Evolutionary conservation across 202 grass and related monocot genomes (phyloP).

Genomic region (Bolboschoenoplectus hybrid): DNA sequence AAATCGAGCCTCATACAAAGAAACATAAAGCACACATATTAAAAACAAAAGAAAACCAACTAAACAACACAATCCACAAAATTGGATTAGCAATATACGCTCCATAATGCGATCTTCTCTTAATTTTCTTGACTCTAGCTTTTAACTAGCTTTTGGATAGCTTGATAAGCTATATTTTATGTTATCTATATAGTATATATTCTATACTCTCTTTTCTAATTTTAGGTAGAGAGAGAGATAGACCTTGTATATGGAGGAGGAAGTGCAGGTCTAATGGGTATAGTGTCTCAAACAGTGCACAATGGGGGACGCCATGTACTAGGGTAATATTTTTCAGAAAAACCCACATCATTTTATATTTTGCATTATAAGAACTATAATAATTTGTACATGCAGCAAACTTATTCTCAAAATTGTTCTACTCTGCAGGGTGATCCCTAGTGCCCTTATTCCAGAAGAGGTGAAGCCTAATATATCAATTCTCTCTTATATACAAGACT

Average conservation of each 20-base stretch:
- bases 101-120: no score
- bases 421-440: conserved; percentile 77
- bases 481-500: background rate
- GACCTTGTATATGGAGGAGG: conserved; percentile 89
- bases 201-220: conserved; percentile 23
- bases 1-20: no score
- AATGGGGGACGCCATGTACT: conserved; percentile 82
- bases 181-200: background rate
- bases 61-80: no score
- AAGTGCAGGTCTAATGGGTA: conserved; percentile 83
- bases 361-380: background rate
- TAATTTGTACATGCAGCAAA: background rate
- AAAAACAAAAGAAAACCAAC: no score
- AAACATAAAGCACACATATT: no score
- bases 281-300: conserved; percentile 75
- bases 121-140: no score
- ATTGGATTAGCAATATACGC: no score
- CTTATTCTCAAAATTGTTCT: conserved; percentile 2
- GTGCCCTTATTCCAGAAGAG: conserved; percentile 74
- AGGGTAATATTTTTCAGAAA: conserved; percentile 51
- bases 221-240: conserved; percentile 68
- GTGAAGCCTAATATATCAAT: conserved; percentile 34
- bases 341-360: conserved; percentile 40
- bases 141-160: background rate
- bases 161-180: background rate